Conservation (phyloP, 2,329 filamentous ascomycete species). For the Pseudogymnoascus sp. region DNA sequence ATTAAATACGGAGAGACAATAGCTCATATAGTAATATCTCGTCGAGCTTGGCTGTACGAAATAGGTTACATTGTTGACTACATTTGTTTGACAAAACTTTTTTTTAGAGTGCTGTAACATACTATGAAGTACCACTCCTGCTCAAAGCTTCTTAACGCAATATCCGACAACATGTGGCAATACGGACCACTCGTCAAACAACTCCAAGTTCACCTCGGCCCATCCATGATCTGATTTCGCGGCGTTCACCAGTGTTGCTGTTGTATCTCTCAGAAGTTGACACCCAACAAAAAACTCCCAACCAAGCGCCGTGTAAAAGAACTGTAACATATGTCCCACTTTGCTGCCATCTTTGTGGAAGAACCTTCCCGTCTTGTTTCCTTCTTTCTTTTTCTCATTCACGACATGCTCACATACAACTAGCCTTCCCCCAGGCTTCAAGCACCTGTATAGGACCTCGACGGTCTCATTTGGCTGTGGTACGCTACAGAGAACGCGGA, state of each 20-base stretch:
- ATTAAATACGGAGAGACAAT: too few relatives aligned
- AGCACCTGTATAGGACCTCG: neutral
- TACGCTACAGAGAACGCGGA: neutral
- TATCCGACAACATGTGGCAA: neutral
- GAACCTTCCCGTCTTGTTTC: neutral
- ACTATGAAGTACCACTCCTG: neutral
- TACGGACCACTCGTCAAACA: neutral
- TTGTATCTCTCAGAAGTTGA: neutral
- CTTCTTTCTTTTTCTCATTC: neutral
- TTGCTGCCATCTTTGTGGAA: neutral
- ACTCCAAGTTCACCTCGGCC: neutral
- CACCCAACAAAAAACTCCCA: neutral
- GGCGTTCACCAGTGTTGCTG: neutral
- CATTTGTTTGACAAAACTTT: neutral
- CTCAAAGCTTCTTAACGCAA: slow-evolving; percentile 5
- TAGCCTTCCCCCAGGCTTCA: neutral
- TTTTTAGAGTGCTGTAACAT: neutral
- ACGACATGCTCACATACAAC: neutral
- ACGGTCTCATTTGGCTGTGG: neutral
- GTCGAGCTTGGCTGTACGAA: too few relatives aligned
- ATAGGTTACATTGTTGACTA: too few relatives aligned
- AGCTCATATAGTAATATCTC: too few relatives aligned
- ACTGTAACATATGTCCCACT: neutral
- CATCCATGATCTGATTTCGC: neutral
- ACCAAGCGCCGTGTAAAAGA: neutral